phyloP scores from a whole-genome alignment of 768 basidiomycete genomes.

The Vishniacozyma victoriae region DNA sequence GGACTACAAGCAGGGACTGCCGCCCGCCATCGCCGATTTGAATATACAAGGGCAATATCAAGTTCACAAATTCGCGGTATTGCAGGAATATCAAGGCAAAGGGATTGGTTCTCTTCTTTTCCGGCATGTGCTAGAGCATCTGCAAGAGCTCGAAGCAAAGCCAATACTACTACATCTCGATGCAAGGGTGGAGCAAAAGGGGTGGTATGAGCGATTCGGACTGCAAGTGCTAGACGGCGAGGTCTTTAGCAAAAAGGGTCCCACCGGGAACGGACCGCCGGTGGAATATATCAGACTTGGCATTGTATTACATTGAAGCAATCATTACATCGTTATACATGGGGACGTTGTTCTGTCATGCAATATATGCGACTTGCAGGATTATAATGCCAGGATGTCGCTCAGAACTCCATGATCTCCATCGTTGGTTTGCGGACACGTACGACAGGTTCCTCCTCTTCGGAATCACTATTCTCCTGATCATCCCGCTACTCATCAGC shows the following conservation, averaged over 20 bases:
- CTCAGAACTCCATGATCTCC: conserved; percentile 16
- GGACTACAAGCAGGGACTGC: no score
- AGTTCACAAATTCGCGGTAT: conserved; percentile 28
- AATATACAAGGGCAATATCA: no score
- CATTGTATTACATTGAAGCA: conserved; percentile 4
- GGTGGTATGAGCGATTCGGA: conserved; percentile 19
- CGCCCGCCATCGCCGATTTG: no score
- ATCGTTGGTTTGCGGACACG: no score
- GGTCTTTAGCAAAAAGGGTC: conserved; percentile 15
- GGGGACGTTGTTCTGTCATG: no score
- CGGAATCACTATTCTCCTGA: no score
- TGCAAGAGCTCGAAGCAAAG: neutral
- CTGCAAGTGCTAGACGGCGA: conserved; percentile 10
- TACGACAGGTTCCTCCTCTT: no score
- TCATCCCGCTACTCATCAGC: no score
- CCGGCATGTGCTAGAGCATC: neutral
- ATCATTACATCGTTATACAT: neutral
- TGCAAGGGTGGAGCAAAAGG: conserved; percentile 16
- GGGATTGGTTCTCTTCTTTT: conserved; percentile 16
- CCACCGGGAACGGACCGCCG: conserved; percentile 10
- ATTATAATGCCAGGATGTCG: no score
- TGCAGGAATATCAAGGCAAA: conserved; percentile 10
- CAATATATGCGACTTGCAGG: no score
- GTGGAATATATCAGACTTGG: conserved; percentile 25
- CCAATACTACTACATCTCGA: conserved; percentile 22